phyloP scores from a whole-genome alignment of 108 stramenopile species.

The Mayamaea pseudoterrestris region DNA sequence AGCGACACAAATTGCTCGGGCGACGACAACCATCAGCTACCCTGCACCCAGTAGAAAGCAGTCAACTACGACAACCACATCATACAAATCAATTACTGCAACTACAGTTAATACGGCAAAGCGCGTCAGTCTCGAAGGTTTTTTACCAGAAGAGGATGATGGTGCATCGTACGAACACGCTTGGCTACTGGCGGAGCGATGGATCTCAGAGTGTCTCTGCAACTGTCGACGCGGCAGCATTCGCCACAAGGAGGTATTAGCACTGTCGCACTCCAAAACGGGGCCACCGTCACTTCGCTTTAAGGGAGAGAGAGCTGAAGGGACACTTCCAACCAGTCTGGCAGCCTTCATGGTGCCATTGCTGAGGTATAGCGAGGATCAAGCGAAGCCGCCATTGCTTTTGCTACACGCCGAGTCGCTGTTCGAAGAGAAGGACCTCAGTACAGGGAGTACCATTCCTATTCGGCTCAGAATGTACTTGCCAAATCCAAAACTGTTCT shows the following conservation, averaged over 20 bases:
- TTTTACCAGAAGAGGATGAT: no score
- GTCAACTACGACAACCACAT: not conserved
- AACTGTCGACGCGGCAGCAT: slow-evolving; percentile 24
- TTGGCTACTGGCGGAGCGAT: slow-evolving; percentile 66
- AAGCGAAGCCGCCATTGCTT: slow-evolving; percentile 10
- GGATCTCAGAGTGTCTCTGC: slow-evolving; percentile 33
- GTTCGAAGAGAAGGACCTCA: slow-evolving; percentile 49
- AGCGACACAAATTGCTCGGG: not conserved
- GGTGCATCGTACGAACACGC: no score
- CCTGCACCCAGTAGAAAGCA: not conserved
- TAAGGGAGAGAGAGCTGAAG: slow-evolving; percentile 23
- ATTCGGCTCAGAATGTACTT: slow-evolving; percentile 26
- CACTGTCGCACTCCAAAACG: slow-evolving; percentile 9
- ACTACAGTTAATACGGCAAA: no score
- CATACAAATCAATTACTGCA: not conserved
- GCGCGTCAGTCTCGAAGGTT: no score
- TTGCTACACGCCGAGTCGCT: slow-evolving; percentile 31
- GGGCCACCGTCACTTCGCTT: slow-evolving; percentile 35
- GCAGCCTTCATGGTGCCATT: slow-evolving; percentile 38
- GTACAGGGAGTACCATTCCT: slow-evolving; percentile 58
- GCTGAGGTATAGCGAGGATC: slow-evolving; percentile 8
- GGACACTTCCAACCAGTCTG: slow-evolving; percentile 33
- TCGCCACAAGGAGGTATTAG: slow-evolving; percentile 24
- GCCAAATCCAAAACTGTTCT: slow-evolving; percentile 31
- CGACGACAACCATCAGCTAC: not conserved